Base-by-base conservation (phyloP, 148 eudicot genomes). In the Hydrangea macrophylla region DNA sequence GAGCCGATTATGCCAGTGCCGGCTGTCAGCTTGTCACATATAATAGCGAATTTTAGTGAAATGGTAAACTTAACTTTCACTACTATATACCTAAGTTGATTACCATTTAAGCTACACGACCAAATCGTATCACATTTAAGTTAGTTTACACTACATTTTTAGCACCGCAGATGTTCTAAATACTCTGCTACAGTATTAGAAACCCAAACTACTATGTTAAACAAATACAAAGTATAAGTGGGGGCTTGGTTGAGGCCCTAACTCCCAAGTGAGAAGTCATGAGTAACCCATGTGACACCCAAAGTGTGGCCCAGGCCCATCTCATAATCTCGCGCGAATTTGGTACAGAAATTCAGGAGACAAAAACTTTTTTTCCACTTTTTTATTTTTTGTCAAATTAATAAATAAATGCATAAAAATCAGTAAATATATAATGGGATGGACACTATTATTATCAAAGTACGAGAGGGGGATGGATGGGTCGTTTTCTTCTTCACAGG, bases 201-300 rank as follows among this genome's bases (percentile, higher is more conserved):
- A 2, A 12, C 32, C 58, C 42, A 22, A 31, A 2, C 11, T 53
- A 33, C n/a, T 15, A 70, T 17, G 45, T 28, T 51, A 61, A 50
- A 35, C 23, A 36, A n/a, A 25, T 32, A 15, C 59, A 33, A 11
- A 53, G 24, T 45, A 51, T 50, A 70, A 69, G 11, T 20, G 10
- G 65, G 55, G 28, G 5, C 27, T 40, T 32, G 36, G 35, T 1
- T 37, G 23, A n/a, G 24, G n/a, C 2, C 33, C 15, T 24, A 58
- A 51, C 27, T 58, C 20, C 36, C 65, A 70, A 71, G 68, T 51
- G 50, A 26, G 22, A 17, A 64, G 40, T 3, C 70, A 62, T 68
- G 73, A 63, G 78, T 72, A 33, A 60, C 35, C 76, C 80, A 84
- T 72, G 80, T 79, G 84, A 79, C 35, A 5, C 80, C 69, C 78